Base-by-base conservation (phyloP, 768 basidiomycete species). In the Agaricus blazei region DNA sequence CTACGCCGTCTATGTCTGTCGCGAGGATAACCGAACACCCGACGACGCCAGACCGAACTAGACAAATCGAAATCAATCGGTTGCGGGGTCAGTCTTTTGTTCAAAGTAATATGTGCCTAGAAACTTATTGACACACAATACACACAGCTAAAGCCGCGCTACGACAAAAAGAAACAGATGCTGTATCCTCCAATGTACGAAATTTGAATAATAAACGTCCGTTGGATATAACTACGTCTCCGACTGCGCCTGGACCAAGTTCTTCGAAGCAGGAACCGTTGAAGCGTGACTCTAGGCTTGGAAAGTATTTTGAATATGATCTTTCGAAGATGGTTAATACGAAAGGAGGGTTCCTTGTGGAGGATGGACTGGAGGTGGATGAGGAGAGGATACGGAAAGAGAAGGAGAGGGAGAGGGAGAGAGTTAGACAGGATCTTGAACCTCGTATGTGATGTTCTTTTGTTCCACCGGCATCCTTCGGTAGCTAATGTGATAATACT, bases 281-380 rank as follows among this genome's bases (percentile, higher is more conserved):
- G 52, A 82, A 82, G 64, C 82, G 88, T 6, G 90, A 93, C 62
- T 80, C 85, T 11, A 81, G 90, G 34, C 75, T 93, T 9, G 96
- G 93, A 27, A 90, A 83, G 47, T 98, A 98, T 72, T 96, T 96
- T 61, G 96, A 98, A 61, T 98, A 97, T 82, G 95, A 98, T 68
- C 70, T 98, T 12, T 90, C 90, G 11, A 98, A 97, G 76, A 90
- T 98, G 85, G 87, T 93, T 65, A 98, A 99, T 68, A 88, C 93
- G 7, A 90, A 94, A 67, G 97, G 96, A 49, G 97, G 97, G 1
- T 99, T 98, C 69, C 70, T 99, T 64, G 77, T 96, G 4, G 91
- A 96, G 59, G 94, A 96, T 43, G 85, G 83, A n/a, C 83, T 84
- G 60, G 88, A 90, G 59, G 78, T 83, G 1, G 85, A 91, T 62